Evolutionary conservation across 805 yeast genomes (phyloP).

Genomic region (Clavispora fructus): DNA sequence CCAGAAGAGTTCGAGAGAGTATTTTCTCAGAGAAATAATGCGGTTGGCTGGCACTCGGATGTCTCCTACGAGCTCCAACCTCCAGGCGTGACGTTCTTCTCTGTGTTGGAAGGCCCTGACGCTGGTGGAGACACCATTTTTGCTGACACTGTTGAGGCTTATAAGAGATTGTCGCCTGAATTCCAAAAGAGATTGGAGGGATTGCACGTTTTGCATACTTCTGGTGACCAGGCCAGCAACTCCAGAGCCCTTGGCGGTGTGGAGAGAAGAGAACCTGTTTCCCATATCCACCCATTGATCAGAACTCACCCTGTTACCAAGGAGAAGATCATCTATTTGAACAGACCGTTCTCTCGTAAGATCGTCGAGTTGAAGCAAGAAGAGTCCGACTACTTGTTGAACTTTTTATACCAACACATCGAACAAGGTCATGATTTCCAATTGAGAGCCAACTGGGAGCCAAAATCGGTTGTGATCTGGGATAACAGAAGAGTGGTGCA

Average conservation of each 20-base stretch:
- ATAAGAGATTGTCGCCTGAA: constrained; percentile 62
- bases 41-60: constrained; percentile 64
- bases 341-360: constrained; percentile 57
- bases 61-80: constrained; percentile 71
- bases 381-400: constrained; percentile 59
- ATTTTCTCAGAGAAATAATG: constrained; percentile 25
- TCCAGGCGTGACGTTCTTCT: constrained; percentile 65
- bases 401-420: constrained; percentile 51
- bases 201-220: constrained; percentile 64
- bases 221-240: constrained; percentile 62
- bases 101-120: constrained; percentile 52
- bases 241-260: constrained; percentile 53
- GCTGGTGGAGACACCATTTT: constrained; percentile 79
- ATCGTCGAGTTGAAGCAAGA: constrained; percentile 70
- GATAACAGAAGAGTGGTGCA: constrained; percentile 71
- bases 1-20: constrained; percentile 14
- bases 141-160: constrained; percentile 67
- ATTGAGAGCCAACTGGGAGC: constrained; percentile 67
- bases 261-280: constrained; percentile 59
- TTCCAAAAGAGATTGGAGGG: constrained; percentile 56
- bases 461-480: constrained; percentile 69
- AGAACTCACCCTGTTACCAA: constrained; percentile 71
- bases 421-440: constrained; percentile 56
- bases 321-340: constrained; percentile 53
- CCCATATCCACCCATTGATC: constrained; percentile 63